Evolutionary conservation across 2,329 filamentous ascomycete genomes (phyloP), one percentile per base, ranked within the genome.

Genomic region (Hymenoscyphus repandus): DNA sequence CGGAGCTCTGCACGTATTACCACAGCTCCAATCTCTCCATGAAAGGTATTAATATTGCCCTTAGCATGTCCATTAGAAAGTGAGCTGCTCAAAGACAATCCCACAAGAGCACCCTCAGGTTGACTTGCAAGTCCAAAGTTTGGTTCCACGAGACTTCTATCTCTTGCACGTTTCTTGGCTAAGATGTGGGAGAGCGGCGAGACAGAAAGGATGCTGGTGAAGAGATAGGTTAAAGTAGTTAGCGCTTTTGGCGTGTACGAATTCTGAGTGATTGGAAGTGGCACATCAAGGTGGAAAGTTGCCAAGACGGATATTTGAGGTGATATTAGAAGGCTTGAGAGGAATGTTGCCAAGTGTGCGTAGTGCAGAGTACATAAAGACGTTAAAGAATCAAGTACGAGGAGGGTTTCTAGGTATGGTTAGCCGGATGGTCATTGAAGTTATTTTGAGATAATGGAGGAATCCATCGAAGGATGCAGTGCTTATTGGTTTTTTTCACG

Each of bases 1-100:
- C 93, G 78, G 60, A 96, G 80, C 68, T 99, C 92, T 79, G 95
- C 86, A 62, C 89, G 83, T 6, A 96, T 68, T 1, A 95, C 88
- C 0, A 92, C 66, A 0, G 80, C 86, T 48, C 59, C 58, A 32
- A 58, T 34, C 10, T 64, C 66, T 5, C 17, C 33, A 38, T 38
- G 12, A 18, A 17, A 33, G 12, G 31, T 32, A 3, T 45, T 33
- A 12, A n/a, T 12, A 17, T 45, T 45, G 30, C 18, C 32, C 11
- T 13, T 37, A 6, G 11, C 38, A 43, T 43, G 18, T 30, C 12
- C 11, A 40, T 5, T 17, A 12, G 6, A 13, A 22, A 31, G 22
- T 27, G 17, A 9, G 40, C 15, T 27, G 22, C 75, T n/a, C 76
- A 75, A 3, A 74, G 71, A 37, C 71, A 51, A 43, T 27, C 22